Conservation (phyloP, 179 eudicot species). For the Drosera spatulata region DNA sequence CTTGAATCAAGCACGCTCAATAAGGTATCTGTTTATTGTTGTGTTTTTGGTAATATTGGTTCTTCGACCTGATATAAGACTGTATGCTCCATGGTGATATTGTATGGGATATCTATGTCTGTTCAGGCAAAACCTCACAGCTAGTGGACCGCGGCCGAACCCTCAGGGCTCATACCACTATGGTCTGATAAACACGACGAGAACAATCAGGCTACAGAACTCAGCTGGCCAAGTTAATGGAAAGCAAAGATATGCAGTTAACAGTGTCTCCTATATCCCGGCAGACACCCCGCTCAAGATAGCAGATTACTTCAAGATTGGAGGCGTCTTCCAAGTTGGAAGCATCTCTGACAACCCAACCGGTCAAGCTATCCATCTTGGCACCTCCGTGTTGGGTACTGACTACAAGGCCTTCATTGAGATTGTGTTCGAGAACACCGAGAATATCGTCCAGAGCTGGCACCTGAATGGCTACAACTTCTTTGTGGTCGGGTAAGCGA, state of each 20-base stretch:
- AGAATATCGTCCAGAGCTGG: conserved; percentile 66
- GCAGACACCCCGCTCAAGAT: conserved; percentile 87
- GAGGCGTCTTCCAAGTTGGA: conserved; percentile 65
- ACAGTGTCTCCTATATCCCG: conserved; percentile 74
- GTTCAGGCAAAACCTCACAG: conserved; percentile 66
- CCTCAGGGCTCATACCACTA: conserved; percentile 97
- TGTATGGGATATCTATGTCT: too few species aligned
- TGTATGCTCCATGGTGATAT: too few species aligned
- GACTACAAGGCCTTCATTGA: conserved; percentile 68
- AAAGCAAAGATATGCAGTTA: conserved; percentile 86
- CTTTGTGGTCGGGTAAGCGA: conserved; percentile 85
- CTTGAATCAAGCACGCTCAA: conserved; percentile 7
- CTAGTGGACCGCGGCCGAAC: conserved; percentile 97
- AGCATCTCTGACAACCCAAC: conserved; percentile 53
- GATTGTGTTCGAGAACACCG: conserved; percentile 69
- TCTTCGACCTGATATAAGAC: too few species aligned
- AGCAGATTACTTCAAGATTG: conserved; percentile 79
- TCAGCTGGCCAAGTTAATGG: conserved; percentile 62
- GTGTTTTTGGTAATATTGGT: conserved; percentile 35
- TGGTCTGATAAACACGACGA: conserved; percentile 70
- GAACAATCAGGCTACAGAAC: conserved; percentile 57
- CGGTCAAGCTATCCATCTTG: conserved; percentile 25
- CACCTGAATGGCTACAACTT: conserved; percentile 82
- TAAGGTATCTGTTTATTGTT: conserved; percentile 48
- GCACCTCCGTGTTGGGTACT: conserved; percentile 60